Evolutionary conservation across 192 early-diverging fungal genomes (phyloP).

Genomic region (Gaertneriomyces sp.): DNA sequence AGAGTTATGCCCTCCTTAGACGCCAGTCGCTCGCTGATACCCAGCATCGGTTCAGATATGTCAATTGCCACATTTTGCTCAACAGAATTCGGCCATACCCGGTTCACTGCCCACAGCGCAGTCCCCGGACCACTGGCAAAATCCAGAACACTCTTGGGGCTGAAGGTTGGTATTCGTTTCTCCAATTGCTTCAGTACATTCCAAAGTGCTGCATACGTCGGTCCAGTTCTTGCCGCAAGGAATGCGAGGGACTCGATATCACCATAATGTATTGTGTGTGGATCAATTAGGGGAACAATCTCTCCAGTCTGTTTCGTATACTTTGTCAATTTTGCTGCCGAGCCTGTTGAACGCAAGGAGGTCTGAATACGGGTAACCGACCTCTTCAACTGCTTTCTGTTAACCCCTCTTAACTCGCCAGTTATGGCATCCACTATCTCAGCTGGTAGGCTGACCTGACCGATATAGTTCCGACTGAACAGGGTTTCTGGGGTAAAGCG

Average conservation of each 20-base stretch:
- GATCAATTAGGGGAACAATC: slow-evolving; percentile 20
- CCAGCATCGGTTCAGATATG: slow-evolving; percentile 72
- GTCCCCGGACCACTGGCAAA: slow-evolving; percentile 84
- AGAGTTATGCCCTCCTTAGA: slow-evolving; percentile 1
- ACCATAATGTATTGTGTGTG: slow-evolving; percentile 70
- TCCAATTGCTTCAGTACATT: slow-evolving; percentile 68
- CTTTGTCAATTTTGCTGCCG: slow-evolving; percentile 10
- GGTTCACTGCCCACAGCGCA: slow-evolving; percentile 68
- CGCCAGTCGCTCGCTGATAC: slow-evolving; percentile 39
- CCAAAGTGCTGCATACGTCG: slow-evolving; percentile 61
- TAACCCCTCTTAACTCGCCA: slow-evolving; percentile 4
- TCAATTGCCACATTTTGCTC: slow-evolving; percentile 64
- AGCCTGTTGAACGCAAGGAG: slow-evolving; percentile 19
- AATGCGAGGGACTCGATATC: slow-evolving; percentile 68
- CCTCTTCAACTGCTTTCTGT: slow-evolving; percentile 8
- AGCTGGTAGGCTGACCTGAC: slow-evolving; percentile 16
- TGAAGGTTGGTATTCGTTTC: slow-evolving; percentile 59
- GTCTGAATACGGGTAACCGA: slow-evolving; percentile 8
- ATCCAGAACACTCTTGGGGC: slow-evolving; percentile 63
- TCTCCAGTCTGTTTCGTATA: not conserved
- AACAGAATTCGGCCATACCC: slow-evolving; percentile 48
- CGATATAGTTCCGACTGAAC: slow-evolving; percentile 22
- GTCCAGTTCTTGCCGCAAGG: slow-evolving; percentile 58
- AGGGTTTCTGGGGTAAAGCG: slow-evolving; percentile 9
- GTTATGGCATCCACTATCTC: not conserved